phyloP scores from a whole-genome alignment of 1,284 basidiomycete species.

The Sphaerobolus stellatus region DNA sequence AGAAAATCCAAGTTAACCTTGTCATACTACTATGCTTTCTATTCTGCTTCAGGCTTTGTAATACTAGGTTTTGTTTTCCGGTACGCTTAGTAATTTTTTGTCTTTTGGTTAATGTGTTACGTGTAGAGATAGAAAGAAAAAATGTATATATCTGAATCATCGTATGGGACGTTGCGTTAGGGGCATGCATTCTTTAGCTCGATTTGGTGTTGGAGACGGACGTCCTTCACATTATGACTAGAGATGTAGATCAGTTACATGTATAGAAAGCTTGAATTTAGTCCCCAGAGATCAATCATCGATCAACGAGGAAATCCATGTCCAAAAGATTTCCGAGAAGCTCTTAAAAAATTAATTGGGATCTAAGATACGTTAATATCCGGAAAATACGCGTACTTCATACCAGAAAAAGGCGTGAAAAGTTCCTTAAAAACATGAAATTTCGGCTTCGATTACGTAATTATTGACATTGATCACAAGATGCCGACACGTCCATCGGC shows the following conservation, averaged over 20 bases:
- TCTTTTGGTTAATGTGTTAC: neutral
- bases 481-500: constrained; percentile 3
- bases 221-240: too few relatives aligned
- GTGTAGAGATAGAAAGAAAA: neutral
- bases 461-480: constrained; percentile 1
- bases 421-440: neutral
- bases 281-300: too few relatives aligned
- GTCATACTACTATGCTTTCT: neutral
- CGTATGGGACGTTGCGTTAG: neutral
- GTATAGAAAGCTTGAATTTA: neutral
- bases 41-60: neutral
- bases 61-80: neutral
- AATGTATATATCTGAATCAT: neutral
- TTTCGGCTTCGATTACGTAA: neutral
- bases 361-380: neutral
- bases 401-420: neutral
- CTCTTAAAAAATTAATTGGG: neutral
- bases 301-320: too few relatives aligned
- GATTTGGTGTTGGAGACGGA: neutral
- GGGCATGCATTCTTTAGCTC: neutral
- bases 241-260: neutral
- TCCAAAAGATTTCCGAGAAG: neutral
- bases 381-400: neutral
- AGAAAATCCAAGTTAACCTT: neutral
- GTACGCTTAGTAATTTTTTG: neutral